A percentile compares a stretch with the other conserved stretches of the same genome.
These are phyloP conservation scores for Zygotorulaspora florentina DNA, from an alignment of 805 yeast genomes.

Conservation along the genomic window DNA sequence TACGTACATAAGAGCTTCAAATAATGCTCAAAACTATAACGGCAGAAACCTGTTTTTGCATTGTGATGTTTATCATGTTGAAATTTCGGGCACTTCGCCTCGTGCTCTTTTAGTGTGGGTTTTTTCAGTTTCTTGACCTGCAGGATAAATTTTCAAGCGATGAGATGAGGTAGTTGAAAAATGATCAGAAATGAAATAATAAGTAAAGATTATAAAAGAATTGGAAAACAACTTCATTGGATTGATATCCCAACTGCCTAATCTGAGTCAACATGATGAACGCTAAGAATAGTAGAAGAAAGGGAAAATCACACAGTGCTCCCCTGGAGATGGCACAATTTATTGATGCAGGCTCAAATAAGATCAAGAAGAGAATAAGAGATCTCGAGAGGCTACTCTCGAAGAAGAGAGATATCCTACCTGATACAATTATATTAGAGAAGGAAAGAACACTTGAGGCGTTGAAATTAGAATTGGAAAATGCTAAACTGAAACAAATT, in stretches of 20 bases:
- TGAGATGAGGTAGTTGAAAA: slow-evolving; percentile 9
- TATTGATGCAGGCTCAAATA: slow-evolving; percentile 42
- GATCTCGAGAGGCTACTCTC: slow-evolving; percentile 70
- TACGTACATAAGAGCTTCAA: too few species aligned
- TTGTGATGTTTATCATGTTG: neutral
- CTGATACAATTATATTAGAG: slow-evolving; percentile 60
- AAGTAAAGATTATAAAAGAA: neutral
- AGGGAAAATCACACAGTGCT: slow-evolving; percentile 17
- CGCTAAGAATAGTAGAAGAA: slow-evolving; percentile 12
- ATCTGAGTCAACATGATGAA: neutral
- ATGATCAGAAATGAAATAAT: neutral
- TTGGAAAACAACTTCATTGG: neutral
- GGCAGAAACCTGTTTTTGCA: too few species aligned
- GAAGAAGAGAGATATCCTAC: slow-evolving; percentile 50
- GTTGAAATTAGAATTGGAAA: slow-evolving; percentile 52
- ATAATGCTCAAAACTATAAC: too few species aligned
- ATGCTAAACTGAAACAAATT: slow-evolving; percentile 42
- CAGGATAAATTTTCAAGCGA: slow-evolving; percentile 28
- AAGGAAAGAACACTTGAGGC: slow-evolving; percentile 76
- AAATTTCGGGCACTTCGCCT: neutral
- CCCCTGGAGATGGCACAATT: slow-evolving; percentile 37
- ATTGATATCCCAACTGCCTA: neutral
- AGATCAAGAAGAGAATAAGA: slow-evolving; percentile 79
- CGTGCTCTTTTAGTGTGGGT: neutral
- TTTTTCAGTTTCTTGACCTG: neutral